Base-by-base conservation (phyloP, 1,139 yeast genomes). In the Candida tunisiensis region DNA sequence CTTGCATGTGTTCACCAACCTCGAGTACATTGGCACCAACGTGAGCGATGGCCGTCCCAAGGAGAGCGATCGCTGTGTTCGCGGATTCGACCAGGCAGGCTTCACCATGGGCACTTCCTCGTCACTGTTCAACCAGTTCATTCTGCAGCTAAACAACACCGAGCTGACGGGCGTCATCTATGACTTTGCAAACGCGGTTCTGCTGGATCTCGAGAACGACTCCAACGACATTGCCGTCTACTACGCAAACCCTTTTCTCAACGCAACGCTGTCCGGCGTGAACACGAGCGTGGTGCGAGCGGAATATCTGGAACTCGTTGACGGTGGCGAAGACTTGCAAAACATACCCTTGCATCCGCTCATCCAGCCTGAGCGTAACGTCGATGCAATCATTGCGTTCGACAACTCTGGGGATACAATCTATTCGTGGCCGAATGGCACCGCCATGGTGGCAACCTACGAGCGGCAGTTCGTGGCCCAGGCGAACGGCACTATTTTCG, bases 291-390 rank as follows among this genome's bases (percentile, higher is more conserved):
- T 39, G 12, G 41, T 49, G 12, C 41, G 51, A 24, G 60, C 68
- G 6, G 34, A 39, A 7, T 55, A 66, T 12, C 55, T 82, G 27
- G 67, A 53, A 42, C 57, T 82, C 32, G 83, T 73, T 16, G 94
- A 82, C 49, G 94, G 93, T 34, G 93, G 93, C 39, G 85, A 74
- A 49, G 93, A 78, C 51, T 48, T 50, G 9, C 88, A 82, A 47
- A 77, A 75, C 40, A 61, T 83, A 17, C 95, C 95, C 7, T 54
- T 80, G 25, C 60, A 65, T 34, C 94, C 95, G 14, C 58, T 82
- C 39, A 49, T 82, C 26, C 88, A 75, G 49, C 65, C 69, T 8
- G 64, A 62, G 25, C 66, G 95, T 45, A 57, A 60, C n/a, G 60
- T 82, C 14, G 96, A 83, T 46, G 69, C 77, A 8, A 63, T 83